phyloP scores from a whole-genome alignment of 2,329 filamentous ascomycete genomes.

The Colletotrichum scovillei region DNA sequence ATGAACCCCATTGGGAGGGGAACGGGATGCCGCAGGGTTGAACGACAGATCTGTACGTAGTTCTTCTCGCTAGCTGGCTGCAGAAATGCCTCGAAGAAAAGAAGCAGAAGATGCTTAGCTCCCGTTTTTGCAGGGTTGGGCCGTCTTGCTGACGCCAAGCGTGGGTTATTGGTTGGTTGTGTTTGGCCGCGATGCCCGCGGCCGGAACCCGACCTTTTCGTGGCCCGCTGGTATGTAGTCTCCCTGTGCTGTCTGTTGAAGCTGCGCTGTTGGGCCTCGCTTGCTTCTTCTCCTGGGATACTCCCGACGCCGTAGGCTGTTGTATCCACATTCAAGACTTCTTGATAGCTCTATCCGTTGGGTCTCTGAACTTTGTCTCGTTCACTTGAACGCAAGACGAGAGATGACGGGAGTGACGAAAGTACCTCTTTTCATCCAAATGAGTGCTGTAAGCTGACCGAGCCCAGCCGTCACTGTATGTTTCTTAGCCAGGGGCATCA shows the following conservation, averaged over 20 bases:
- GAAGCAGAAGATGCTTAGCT: constrained; percentile 8
- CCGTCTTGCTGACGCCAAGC: constrained; percentile 27
- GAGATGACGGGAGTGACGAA: not conserved
- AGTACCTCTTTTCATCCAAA: not conserved
- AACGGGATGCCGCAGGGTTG: not conserved
- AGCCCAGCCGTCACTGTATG: not conserved
- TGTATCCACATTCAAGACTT: not conserved
- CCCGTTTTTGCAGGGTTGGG: constrained; percentile 23
- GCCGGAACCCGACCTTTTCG: not conserved
- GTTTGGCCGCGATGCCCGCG: not conserved
- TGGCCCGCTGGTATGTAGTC: not conserved
- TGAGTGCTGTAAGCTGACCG: not conserved
- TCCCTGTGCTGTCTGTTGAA: not conserved
- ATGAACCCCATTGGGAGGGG: constrained; percentile 4
- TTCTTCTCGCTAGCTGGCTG: not conserved
- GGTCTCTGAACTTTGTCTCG: not conserved
- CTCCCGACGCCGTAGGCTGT: not conserved
- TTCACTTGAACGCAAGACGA: not conserved
- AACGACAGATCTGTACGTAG: constrained; percentile 1
- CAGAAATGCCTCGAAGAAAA: constrained; percentile 22
- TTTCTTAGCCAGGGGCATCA: not conserved
- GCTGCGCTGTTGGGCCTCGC: not conserved
- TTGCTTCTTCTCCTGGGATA: not conserved
- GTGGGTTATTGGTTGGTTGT: constrained; percentile 7
- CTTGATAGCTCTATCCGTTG: not conserved